A percentile compares a stretch with the other conserved stretches of the same genome.
phyloP scores from a whole-genome alignment of 208 protist genomes.

The Acanthamoeba healyi region DNA sequence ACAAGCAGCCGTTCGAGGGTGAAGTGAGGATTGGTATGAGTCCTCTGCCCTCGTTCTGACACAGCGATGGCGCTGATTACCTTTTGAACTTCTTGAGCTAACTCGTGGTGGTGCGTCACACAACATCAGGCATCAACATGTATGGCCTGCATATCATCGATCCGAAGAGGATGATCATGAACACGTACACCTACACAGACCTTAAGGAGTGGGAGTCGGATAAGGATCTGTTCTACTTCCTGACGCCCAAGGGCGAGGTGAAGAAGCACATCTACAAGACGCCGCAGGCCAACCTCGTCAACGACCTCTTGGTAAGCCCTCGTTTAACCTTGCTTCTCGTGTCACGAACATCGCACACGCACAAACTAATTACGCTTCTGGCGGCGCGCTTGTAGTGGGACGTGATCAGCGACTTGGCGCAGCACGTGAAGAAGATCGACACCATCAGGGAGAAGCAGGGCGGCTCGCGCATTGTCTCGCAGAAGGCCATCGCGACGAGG shows the following conservation, averaged over 20 bases:
- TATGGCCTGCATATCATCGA: conserved; percentile 67
- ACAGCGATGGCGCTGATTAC: no score
- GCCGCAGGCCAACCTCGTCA: conserved; percentile 50
- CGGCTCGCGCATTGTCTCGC: neutral
- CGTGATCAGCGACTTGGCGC: conserved; percentile 44
- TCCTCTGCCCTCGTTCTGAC: no score
- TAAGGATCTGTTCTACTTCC: conserved; percentile 45
- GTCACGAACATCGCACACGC: no score
- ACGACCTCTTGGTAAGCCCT: conserved; percentile 19
- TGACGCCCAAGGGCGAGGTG: conserved; percentile 59
- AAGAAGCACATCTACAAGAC: conserved; percentile 64
- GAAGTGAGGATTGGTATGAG: conserved; percentile 65
- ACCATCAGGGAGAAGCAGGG: conserved; percentile 68
- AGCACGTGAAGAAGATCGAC: conserved; percentile 65
- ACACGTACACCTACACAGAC: conserved; percentile 68
- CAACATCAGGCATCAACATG: conserved; percentile 57
- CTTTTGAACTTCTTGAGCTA: neutral
- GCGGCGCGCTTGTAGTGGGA: conserved; percentile 68
- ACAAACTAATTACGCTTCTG: no score
- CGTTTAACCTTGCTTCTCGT: no score
- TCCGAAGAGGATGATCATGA: conserved; percentile 62
- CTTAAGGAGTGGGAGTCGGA: conserved; percentile 66
- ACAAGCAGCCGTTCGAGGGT: conserved; percentile 61
- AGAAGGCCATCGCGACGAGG: neutral
- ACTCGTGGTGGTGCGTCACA: no score